Base-by-base conservation (phyloP, 2,329 filamentous ascomycete genomes). In the Aspergillus sp. region DNA sequence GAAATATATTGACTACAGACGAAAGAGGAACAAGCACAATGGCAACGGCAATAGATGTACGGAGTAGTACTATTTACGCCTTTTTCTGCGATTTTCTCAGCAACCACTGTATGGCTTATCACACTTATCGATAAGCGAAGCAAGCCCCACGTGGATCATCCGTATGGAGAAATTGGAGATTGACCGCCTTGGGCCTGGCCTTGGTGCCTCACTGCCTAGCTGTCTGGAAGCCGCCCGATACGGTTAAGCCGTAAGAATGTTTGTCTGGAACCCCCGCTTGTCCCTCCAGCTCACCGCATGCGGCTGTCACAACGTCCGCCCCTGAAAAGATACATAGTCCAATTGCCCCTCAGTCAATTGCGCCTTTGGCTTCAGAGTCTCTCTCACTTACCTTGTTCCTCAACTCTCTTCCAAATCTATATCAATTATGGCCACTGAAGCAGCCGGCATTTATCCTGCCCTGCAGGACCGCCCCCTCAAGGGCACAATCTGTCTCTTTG, bases 401-500 rank as follows among this genome's bases (percentile, higher is more conserved):
- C 21, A 15, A 25, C n/a, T 13, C 2, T 17, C 15, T 23, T 30
- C n/a, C 7, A 47, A n/a, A 4, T 45, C 39, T 5, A 32, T 36
- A 50, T 60, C 56, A 48, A 69, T 68, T 64, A 72, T 71, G 70
- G 58, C 68, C 19, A 71, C 72, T 12, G 72, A 70, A 59, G 72
- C 71, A 56, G 65, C 70, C 36, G 67, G 72, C 55, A 61, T 73
- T 38, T 91, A 89, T 79, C 89, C 92, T 59, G 86, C 92, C 64
- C 87, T 98, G 67, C 85, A 89, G 76, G 84, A 94, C 71, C 91
- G 95, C 68, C 91, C 91, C 47, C 81, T 97, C 78, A 91, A 93
- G 82, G 92, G 95, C 84, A 98, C 94, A 66, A 91, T 99, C 78
- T 89, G 87, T 73, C 89, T 99, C 65, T 99, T 99, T 79, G 95